Evolutionary conservation across 2,329 filamentous ascomycete species (phyloP).

Genomic region (Leptodontidium sp.): DNA sequence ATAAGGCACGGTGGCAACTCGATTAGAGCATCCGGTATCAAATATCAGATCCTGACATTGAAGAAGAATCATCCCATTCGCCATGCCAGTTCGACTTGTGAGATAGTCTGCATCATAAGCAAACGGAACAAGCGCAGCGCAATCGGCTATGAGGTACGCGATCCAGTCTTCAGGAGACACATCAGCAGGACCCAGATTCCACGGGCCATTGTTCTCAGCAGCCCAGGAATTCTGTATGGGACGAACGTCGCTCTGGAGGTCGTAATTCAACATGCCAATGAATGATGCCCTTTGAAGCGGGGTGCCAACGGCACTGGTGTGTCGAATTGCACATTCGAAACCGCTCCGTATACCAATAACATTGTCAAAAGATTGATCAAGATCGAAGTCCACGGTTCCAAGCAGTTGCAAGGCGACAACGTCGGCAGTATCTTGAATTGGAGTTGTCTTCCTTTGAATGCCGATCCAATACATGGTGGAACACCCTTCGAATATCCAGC

Average conservation of each 20-base stretch:
- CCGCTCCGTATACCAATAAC: too few species aligned
- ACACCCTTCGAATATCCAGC: too few species aligned
- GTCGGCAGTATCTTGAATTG: too few species aligned
- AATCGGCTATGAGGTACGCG: constrained; percentile 2
- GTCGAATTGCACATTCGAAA: too few species aligned
- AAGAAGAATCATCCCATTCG: neutral
- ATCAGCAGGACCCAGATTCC: constrained; percentile 17
- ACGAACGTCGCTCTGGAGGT: neutral
- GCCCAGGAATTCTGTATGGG: neutral
- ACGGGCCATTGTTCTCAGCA: neutral
- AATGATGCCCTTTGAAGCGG: neutral
- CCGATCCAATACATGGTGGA: too few species aligned
- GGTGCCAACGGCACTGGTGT: too few species aligned
- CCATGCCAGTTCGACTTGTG: neutral
- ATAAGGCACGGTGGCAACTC: neutral
- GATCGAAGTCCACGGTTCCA: too few species aligned
- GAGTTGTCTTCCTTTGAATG: too few species aligned
- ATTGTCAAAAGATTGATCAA: too few species aligned
- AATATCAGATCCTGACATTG: neutral
- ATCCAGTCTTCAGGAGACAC: constrained; percentile 1
- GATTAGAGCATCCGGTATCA: neutral
- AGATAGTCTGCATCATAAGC: neutral
- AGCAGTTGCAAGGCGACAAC: too few species aligned
- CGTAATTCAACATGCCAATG: neutral
- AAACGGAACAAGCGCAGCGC: neutral